These are phyloP conservation scores for Clathrospora elynae DNA, from an alignment of 2,329 filamentous ascomycete genomes.

Conservation along the genomic window DNA sequence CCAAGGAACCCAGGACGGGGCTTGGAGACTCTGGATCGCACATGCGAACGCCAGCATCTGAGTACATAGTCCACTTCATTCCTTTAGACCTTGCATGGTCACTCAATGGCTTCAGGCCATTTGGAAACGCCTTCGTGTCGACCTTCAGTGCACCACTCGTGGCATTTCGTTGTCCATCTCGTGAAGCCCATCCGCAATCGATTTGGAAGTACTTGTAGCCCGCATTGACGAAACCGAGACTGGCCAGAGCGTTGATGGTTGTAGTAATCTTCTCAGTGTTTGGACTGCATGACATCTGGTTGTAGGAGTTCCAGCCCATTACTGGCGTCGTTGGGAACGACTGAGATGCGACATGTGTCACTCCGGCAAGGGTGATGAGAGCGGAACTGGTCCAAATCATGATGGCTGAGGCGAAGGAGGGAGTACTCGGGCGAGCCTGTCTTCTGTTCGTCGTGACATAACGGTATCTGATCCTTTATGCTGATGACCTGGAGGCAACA, in stretches of 20 bases:
- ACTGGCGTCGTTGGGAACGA: conserved; percentile 25
- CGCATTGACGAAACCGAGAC: conserved; percentile 22
- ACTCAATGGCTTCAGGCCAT: conserved; percentile 23
- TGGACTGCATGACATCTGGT: conserved; percentile 23
- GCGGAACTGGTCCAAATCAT: conserved; percentile 12
- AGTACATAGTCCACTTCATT: conserved; percentile 34
- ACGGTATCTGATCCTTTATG: no score
- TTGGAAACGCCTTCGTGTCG: conserved; percentile 19
- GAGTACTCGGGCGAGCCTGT: not conserved
- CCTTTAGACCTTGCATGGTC: conserved; percentile 28
- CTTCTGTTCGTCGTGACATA: no score
- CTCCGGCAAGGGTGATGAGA: conserved; percentile 15
- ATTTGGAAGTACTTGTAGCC: conserved; percentile 30
- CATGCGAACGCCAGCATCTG: conserved; percentile 27
- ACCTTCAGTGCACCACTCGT: conserved; percentile 23
- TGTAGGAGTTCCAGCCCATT: conserved; percentile 29
- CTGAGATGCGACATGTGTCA: conserved; percentile 17
- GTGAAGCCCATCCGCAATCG: conserved; percentile 26
- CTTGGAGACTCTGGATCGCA: conserved; percentile 24
- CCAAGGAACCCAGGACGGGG: conserved; percentile 21
- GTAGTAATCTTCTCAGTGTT: conserved; percentile 24
- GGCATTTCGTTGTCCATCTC: conserved; percentile 23
- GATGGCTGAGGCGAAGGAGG: not conserved
- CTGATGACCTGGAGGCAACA: not conserved
- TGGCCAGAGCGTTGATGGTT: conserved; percentile 22